Base-by-base conservation (phyloP, 495 filamentous ascomycete species). In the Mytilinidion resinicola region DNA sequence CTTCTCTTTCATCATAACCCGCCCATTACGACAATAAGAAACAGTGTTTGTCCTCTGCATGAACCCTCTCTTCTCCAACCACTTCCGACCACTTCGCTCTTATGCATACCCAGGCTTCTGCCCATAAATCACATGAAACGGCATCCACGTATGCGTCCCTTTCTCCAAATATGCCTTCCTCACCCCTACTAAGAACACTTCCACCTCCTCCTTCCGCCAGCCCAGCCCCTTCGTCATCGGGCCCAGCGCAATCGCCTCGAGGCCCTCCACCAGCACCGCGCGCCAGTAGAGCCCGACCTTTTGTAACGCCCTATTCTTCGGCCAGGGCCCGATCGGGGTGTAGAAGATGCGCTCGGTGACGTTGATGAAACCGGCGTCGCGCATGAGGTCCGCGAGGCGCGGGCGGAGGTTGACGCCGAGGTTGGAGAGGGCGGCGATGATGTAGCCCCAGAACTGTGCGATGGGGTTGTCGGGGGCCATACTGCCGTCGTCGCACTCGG, bases 221-320 rank as follows among this genome's bases (percentile, higher is more conserved):
- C 78, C 78, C 11, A 84, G 72, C 15, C 78, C 71, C 21, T 78
- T 76, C 1, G 80, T 83, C 60, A 85, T 81, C 6, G 74, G 66
- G 7, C 58, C 61, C 44, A 76, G 62, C 36, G 65, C 63, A 57
- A 77, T 68, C 4, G 65, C 74, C 55, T 78, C 69, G n/a, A 77
- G 56, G 21, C 72, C 74, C 37, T 74, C 72, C 56, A 75, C 67
- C 15, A 69, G 64, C 12, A 70, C 63, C 30, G 36, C 30, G 19
- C 34, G 36, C 33, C 50, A 39, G 56, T 58, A 34, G 0, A 37
- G n/a, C 15, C 56, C 56, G 36, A 59, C 41, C 21, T 59, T 33
- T 56, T 38, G 57, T 15, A 52, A 25, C 37, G 37, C 51, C 15
- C 8, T 17, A 17, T 65, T 49, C 35, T 53, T 58, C 1, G 59